Evolutionary conservation across 2,329 filamentous ascomycete species (phyloP), one percentile per base, ranked within the genome.

Genomic region (Periconia sp.): DNA sequence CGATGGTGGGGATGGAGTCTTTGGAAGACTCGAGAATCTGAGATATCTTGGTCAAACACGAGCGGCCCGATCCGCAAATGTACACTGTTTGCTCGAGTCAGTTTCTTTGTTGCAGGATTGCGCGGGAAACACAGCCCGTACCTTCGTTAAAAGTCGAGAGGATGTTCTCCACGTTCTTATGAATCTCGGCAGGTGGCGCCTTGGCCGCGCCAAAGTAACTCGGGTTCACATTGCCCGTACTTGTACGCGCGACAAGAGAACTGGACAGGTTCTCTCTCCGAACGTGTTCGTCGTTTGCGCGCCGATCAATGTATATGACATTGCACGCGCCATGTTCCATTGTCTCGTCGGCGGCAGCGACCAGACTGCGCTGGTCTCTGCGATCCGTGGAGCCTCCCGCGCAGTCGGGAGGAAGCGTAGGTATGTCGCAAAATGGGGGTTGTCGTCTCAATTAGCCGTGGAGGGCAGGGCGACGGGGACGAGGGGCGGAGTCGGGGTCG

Each of bases 281-380:
- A 29, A 72, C 68, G 50, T 68, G 59, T 50, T 70, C 69, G 46
- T 71, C 68, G 50, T 69, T 64, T 46, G 70, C 70, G 40, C 70
- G 66, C 36, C 71, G 65, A 56, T 74, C 70, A 49, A 73, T 60
- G 62, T 74, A 74, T 46, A 74, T 69, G 37, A 74, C 64, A 58
- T 73, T 72, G 61, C 71, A 73, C 44, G 68, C 64, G 56, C 69
- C 70, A 69, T 72, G 69, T 44, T 73, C 69, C 71, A 74, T 74
- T 38, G 52, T 68, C 58, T 62, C 60, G 48, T 48, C 36, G 50
- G 46, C 51, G 52, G 50, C 58, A 58, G 61, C 55, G 62, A 64
- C 59, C 62, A 63, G 64, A 50, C 41, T 31, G 37, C 34, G 48
- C 56, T 62, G 63, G 58, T 61, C 62, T 49, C 41, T 50, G 51